A percentile compares a stretch with the other conserved stretches of the same genome.
These are phyloP conservation scores for Solanum lycopersicoides DNA, from an alignment of 257 asterid genomes.

Conservation along the genomic window DNA sequence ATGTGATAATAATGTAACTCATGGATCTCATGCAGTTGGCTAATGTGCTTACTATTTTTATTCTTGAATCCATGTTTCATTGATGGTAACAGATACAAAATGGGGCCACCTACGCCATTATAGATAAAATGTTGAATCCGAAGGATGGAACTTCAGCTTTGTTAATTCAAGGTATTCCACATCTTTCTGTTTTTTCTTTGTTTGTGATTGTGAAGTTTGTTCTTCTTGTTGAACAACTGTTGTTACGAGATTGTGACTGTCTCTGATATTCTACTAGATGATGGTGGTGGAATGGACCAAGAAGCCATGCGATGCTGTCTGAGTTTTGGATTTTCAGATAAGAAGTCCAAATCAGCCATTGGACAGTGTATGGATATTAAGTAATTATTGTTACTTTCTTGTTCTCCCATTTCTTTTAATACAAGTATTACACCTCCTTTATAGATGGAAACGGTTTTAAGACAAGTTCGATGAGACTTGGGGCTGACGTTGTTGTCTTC, in stretches of 20 bases:
- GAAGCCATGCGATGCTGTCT: slow-evolving; percentile 77
- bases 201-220: not conserved
- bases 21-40: not conserved
- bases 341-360: slow-evolving; percentile 56
- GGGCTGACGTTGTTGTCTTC: slow-evolving; percentile 84
- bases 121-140: slow-evolving; percentile 61
- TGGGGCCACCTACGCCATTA: slow-evolving; percentile 59
- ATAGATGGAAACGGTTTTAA: slow-evolving; percentile 97
- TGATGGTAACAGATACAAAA: slow-evolving; percentile 49
- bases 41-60: slow-evolving; percentile 10
- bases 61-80: slow-evolving; percentile 10
- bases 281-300: slow-evolving; percentile 94
- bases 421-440: slow-evolving; percentile 15
- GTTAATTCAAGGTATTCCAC: slow-evolving; percentile 62
- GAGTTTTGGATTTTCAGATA: slow-evolving; percentile 91
- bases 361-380: slow-evolving; percentile 60
- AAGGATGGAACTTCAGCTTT: slow-evolving; percentile 72
- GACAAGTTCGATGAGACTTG: slow-evolving; percentile 97
- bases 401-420: not conserved
- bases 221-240: not conserved
- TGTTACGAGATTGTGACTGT: slow-evolving; percentile 5
- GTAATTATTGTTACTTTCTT: not conserved
- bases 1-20: not conserved
- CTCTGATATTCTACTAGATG: slow-evolving; percentile 40
- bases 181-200: not conserved